Evolutionary conservation across 1,139 yeast species (phyloP).

Genomic region (Pichia sp.): DNA sequence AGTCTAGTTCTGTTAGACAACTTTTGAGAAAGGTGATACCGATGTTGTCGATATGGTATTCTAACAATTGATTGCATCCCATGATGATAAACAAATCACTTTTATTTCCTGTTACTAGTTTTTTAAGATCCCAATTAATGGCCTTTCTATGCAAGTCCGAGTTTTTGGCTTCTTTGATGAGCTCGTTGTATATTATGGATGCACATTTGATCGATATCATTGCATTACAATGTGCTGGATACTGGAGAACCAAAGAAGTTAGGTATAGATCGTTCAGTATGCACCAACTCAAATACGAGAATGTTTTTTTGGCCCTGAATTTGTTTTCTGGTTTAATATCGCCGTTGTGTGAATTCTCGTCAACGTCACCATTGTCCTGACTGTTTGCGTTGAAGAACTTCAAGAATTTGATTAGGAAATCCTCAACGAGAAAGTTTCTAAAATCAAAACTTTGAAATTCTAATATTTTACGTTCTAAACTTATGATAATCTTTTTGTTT

Average conservation of each 20-base stretch:
- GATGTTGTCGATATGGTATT: constrained; percentile 29
- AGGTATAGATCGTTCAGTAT: constrained; percentile 69
- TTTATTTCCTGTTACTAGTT: background rate
- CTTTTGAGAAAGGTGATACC: constrained; percentile 23
- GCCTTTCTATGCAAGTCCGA: background rate
- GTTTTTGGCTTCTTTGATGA: constrained; percentile 17
- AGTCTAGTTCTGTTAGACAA: constrained; percentile 19
- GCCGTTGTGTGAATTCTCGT: constrained; percentile 16
- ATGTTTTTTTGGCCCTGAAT: constrained; percentile 33
- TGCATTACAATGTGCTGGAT: constrained; percentile 80
- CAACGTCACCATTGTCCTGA: constrained; percentile 20
- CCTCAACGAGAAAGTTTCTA: constrained; percentile 76
- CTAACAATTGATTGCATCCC: constrained; percentile 35
- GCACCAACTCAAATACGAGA: constrained; percentile 63
- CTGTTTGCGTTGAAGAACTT: constrained; percentile 38
- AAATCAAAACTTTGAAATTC: constrained; percentile 34
- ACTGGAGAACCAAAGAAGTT: constrained; percentile 64
- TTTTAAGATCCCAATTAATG: background rate
- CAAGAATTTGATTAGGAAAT: constrained; percentile 62
- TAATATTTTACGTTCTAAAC: constrained; percentile 59
- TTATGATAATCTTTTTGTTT: constrained; percentile 47
- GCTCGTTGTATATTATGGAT: constrained; percentile 34
- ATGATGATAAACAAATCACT: constrained; percentile 4
- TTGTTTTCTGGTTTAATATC: background rate
- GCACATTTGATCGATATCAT: constrained; percentile 58